Percentiles rank a stretch among this genome's conserved stretches.
Conservation (phyloP, 2,329 filamentous ascomycete species). For the Lachnellula willkommii region DNA sequence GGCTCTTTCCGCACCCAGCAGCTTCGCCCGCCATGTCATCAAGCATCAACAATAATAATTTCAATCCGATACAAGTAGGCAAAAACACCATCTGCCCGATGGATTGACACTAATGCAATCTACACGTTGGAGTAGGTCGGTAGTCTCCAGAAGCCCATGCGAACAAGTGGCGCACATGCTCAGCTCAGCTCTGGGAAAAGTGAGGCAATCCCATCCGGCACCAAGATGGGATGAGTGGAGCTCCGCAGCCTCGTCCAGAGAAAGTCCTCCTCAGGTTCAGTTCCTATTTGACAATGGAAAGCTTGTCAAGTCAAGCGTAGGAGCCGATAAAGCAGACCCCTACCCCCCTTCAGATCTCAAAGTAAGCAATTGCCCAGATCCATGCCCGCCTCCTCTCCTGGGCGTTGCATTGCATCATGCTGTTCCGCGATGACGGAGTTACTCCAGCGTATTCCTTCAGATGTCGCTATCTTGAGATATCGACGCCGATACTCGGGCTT, state of each 20-base stretch:
- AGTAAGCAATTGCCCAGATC: background rate
- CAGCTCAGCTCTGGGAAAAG: background rate
- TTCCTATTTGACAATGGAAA: slow-evolving; percentile 2
- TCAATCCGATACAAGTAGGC: too few species aligned
- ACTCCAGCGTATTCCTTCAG: background rate
- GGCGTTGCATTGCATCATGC: background rate
- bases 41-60: too few species aligned
- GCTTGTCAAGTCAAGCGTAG: background rate
- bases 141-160: too few species aligned
- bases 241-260: background rate
- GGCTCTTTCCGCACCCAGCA: too few species aligned
- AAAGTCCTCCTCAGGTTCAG: background rate
- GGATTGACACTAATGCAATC: too few species aligned
- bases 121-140: too few species aligned
- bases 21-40: too few species aligned
- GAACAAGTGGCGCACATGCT: too few species aligned
- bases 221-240: background rate
- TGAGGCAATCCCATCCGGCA: background rate
- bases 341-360: background rate
- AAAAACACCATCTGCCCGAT: too few species aligned
- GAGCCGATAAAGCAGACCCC: background rate
- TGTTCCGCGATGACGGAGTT: background rate
- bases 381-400: background rate
- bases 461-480: background rate
- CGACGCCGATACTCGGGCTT: background rate